Evolutionary conservation across 192 early-diverging fungal genomes (phyloP).

Genomic region (Entrophospora sp.): DNA sequence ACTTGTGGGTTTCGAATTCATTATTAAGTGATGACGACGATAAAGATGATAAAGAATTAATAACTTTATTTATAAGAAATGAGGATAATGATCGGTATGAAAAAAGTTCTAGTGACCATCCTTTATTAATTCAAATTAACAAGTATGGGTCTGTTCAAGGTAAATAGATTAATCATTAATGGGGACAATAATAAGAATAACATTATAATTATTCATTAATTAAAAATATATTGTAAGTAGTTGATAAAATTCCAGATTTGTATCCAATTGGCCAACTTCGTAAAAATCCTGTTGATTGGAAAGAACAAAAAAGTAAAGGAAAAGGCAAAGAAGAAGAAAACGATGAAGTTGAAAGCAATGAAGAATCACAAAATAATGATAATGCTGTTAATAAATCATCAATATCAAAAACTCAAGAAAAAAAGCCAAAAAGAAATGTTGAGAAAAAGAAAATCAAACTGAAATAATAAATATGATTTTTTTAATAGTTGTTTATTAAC

Average conservation of each 20-base stretch:
- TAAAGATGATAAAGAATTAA: constrained; percentile 10
- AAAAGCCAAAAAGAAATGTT: too few relatives aligned
- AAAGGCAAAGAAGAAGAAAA: constrained; percentile 29
- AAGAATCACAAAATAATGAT: too few relatives aligned
- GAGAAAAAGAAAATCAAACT: too few relatives aligned
- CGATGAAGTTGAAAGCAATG: constrained; percentile 10
- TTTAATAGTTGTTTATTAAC: too few relatives aligned
- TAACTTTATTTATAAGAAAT: constrained; percentile 12
- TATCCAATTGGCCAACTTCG: constrained; percentile 39
- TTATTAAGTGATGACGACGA: constrained; percentile 3
- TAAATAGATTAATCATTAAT: neutral
- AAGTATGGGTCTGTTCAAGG: constrained; percentile 27
- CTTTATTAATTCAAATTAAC: constrained; percentile 27
- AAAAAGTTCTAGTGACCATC: constrained; percentile 9
- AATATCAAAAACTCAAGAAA: too few relatives aligned
- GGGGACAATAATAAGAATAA: neutral
- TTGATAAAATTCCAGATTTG: constrained; percentile 35
- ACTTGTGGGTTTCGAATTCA: constrained; percentile 37
- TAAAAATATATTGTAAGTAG: neutral
- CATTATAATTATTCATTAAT: neutral
- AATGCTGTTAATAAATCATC: too few relatives aligned
- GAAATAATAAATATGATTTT: too few relatives aligned
- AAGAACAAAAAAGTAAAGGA: constrained; percentile 31
- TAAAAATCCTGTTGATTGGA: constrained; percentile 34
- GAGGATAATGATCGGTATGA: constrained; percentile 21